Conservation (phyloP, 345 rosid species). For the Eucalyptus grandis region DNA sequence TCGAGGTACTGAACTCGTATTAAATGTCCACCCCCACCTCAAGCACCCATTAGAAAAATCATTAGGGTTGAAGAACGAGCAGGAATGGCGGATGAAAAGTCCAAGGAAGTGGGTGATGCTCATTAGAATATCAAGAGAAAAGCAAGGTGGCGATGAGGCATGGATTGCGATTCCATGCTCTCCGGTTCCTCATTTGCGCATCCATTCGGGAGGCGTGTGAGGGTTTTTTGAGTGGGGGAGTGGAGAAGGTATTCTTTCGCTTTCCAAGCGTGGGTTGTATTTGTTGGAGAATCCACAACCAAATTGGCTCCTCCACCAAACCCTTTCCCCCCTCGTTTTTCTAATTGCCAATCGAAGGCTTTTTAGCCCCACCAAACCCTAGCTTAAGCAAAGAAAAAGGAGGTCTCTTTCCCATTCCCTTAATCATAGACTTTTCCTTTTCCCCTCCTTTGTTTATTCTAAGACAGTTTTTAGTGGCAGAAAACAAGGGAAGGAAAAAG, state of each 20-base stretch:
- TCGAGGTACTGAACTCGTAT: background rate
- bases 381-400: background rate
- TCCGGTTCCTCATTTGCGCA: background rate
- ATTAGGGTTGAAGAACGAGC: background rate
- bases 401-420: background rate
- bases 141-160: background rate
- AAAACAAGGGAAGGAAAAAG: background rate
- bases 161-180: background rate
- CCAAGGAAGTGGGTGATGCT: background rate
- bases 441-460: background rate
- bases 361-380: background rate
- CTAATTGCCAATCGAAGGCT: background rate
- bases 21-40: background rate
- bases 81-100: background rate
- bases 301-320: constrained; percentile 5
- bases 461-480: background rate
- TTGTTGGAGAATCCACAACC: constrained; percentile 8
- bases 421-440: background rate
- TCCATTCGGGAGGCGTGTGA: background rate
- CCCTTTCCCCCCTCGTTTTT: background rate
- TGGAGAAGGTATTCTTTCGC: background rate
- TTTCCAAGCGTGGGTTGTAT: constrained; percentile 4
- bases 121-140: background rate
- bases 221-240: background rate
- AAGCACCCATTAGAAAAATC: background rate